Percentiles rank a stretch among this genome's conserved stretches.
Evolutionary conservation across 306 rosid species (phyloP).

Genomic region (Hylodesmum podocarpum): DNA sequence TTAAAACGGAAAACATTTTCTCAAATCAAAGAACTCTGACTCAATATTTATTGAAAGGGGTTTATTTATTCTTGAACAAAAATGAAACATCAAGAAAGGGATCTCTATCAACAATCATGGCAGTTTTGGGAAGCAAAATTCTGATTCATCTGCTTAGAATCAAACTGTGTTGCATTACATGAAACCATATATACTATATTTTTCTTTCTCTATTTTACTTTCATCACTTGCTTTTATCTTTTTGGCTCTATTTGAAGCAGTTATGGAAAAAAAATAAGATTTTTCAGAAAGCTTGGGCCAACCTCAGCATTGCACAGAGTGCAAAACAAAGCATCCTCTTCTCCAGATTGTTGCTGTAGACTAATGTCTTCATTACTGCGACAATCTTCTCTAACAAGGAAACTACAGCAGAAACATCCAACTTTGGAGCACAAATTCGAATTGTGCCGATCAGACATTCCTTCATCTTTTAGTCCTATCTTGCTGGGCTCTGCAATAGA

Average conservation of each 20-base stretch:
- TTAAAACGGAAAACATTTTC: neutral
- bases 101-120: neutral
- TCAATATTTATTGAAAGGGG: neutral
- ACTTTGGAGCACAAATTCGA: slow-evolving; percentile 55
- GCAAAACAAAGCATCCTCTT: slow-evolving; percentile 74
- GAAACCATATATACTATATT: neutral
- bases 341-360: slow-evolving; percentile 64
- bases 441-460: slow-evolving; percentile 32
- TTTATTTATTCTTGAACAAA: neutral
- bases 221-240: neutral
- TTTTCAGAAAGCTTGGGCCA: slow-evolving; percentile 16
- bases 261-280: slow-evolving; percentile 11
- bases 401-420: slow-evolving; percentile 64
- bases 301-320: slow-evolving; percentile 91
- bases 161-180: neutral
- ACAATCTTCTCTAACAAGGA: slow-evolving; percentile 71
- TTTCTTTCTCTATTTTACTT: neutral
- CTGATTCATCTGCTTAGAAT: neutral
- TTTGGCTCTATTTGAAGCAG: slow-evolving; percentile 2
- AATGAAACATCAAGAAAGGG: neutral
- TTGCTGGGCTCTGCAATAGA: slow-evolving; percentile 59
- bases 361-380: slow-evolving; percentile 47
- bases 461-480: slow-evolving; percentile 45
- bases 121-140: neutral
- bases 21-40: neutral